Evolutionary conservation across 2,329 filamentous ascomycete species (phyloP).

Genomic region (Dothidotthia symphoricarpi): DNA sequence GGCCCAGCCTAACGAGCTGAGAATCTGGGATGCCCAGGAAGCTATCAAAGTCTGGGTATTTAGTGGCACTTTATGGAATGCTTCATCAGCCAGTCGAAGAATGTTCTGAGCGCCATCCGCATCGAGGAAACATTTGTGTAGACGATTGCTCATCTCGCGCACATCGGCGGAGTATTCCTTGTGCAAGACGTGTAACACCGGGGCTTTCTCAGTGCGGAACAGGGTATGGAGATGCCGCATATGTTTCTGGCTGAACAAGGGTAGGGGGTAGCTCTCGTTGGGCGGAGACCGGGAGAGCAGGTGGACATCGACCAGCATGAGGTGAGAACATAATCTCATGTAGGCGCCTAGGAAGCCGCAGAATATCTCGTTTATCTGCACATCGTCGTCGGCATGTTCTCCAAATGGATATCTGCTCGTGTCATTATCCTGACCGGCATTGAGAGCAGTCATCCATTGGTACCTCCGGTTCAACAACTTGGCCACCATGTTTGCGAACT

Average conservation of each 20-base stretch:
- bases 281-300: constrained; percentile 17
- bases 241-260: constrained; percentile 32
- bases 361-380: constrained; percentile 26
- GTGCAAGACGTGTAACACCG: constrained; percentile 26
- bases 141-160: constrained; percentile 15
- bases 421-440: constrained; percentile 15
- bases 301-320: constrained; percentile 27
- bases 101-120: constrained; percentile 28
- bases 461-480: constrained; percentile 31
- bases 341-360: constrained; percentile 31
- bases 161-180: constrained; percentile 29
- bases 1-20: constrained; percentile 25
- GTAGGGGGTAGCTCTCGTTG: constrained; percentile 16
- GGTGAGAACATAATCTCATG: constrained; percentile 23
- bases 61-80: constrained; percentile 20
- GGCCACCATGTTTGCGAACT: constrained; percentile 28
- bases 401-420: constrained; percentile 28
- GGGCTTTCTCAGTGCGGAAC: constrained; percentile 23
- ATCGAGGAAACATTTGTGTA: constrained; percentile 27
- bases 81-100: constrained; percentile 20
- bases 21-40: constrained; percentile 14
- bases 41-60: constrained; percentile 20
- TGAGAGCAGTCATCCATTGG: constrained; percentile 13
- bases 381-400: constrained; percentile 24
- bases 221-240: constrained; percentile 25